These are phyloP conservation scores for Sporothrix luriei DNA, from an alignment of 2,329 filamentous ascomycete genomes.

Conservation along the genomic window DNA sequence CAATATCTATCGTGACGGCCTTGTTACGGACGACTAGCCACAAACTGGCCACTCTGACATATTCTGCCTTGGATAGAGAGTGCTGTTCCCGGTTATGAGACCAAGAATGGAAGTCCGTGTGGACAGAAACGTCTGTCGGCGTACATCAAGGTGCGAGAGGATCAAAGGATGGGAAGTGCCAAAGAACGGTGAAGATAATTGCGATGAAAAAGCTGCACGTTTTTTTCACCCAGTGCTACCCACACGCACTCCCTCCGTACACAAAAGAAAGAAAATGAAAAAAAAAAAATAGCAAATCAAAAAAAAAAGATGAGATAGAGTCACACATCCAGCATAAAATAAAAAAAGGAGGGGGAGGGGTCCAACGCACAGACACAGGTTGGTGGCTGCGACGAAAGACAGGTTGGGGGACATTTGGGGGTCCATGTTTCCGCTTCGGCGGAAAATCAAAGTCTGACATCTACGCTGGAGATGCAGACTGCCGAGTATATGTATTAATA, in stretches of 20 bases:
- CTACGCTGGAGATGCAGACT: constrained; percentile 19
- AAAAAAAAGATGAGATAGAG: too few species aligned
- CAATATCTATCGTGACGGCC: background rate
- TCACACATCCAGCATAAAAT: too few species aligned
- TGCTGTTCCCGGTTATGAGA: background rate
- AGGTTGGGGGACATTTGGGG: background rate
- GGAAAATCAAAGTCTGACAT: constrained; percentile 22
- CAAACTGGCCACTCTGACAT: too few species aligned
- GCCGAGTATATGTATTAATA: background rate
- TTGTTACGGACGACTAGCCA: too few species aligned
- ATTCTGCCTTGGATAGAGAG: too few species aligned
- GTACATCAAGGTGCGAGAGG: background rate
- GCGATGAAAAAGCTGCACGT: background rate
- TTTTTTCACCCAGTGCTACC: background rate
- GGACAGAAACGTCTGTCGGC: background rate
- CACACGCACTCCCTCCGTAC: too few species aligned
- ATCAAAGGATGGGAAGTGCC: background rate
- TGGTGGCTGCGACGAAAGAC: background rate
- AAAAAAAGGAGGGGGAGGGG: constrained; percentile 22
- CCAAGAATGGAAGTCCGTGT: background rate
- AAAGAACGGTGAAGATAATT: constrained; percentile 16
- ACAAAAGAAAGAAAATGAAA: background rate
- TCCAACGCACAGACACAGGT: constrained; percentile 1
- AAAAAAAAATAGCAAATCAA: too few species aligned
- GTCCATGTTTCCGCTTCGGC: constrained; percentile 7